These are phyloP conservation scores for Mesembryanthemum crystallinum DNA, from an alignment of 148 eudicot species.

Conservation along the genomic window DNA sequence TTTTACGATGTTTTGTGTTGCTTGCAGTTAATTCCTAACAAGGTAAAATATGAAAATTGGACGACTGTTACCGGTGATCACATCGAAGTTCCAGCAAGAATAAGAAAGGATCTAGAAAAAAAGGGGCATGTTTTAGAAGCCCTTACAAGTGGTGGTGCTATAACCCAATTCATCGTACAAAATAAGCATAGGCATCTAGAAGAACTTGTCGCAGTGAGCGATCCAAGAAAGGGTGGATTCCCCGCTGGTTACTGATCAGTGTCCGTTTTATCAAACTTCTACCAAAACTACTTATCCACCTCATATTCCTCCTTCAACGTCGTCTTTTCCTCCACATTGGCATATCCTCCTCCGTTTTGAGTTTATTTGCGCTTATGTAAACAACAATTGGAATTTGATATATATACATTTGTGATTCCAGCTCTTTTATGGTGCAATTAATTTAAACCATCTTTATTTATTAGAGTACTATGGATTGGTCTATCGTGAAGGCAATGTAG, in stretches of 20 bases:
- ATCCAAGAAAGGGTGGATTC: conserved; percentile 6
- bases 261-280: no score
- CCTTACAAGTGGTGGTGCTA: neutral
- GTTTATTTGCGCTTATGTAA: neutral
- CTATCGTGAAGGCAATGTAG: no score
- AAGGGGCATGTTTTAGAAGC: conserved; percentile 3
- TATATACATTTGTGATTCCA: neutral
- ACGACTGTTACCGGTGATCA: conserved; percentile 10
- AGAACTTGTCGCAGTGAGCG: neutral
- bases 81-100: neutral
- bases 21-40: conserved; percentile 14
- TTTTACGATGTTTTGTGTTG: no score
- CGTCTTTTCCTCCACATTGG: no score
- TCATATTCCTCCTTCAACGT: no score
- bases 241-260: conserved; percentile 10
- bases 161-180: neutral
- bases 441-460: no score
- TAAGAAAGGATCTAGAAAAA: conserved; percentile 1
- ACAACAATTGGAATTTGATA: neutral
- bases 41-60: conserved; percentile 16
- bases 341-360: no score
- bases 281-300: no score
- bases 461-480: no score
- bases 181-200: neutral
- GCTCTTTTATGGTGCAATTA: neutral